Evolutionary conservation across 2,329 filamentous ascomycete species (phyloP), one percentile per base, ranked within the genome.

Genomic region (Penicillium frequentans): DNA sequence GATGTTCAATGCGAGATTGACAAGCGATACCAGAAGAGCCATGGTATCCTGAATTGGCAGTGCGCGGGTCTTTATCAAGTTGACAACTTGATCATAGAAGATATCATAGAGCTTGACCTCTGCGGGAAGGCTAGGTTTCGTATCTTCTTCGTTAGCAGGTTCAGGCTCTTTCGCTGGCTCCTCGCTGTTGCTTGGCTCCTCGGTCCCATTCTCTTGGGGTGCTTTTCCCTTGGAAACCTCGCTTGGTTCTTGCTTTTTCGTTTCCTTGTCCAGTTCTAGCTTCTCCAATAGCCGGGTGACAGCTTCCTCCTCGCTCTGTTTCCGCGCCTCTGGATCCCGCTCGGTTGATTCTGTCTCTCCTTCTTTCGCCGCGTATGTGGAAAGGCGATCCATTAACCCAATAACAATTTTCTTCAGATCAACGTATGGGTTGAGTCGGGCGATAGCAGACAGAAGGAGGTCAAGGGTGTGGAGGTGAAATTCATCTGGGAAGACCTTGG

Each of bases 361-460:
- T 75, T 98, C 93, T 55, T 93, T 85, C 67, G 95, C 89, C n/a
- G 95, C 93, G 74, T 96, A 99, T 54, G 92, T 89, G 7, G 95
- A 97, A 29, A 99, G 78, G 39, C 95, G 87, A 71, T 99, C 93
- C 96, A 99, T 99, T 58, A 99, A 81, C 26, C 93, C 95, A 70
- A 98, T 97, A 10, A 99, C 93, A 56, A 99, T 99, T 47, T 90
- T 90, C 79, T 99, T 99, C 77, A 99, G 88, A 66, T 99, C 96
- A 68, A 99, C 95, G 70, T 98, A 91, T 0, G 93, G 95, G 69
- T 99, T 97, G 37, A 99, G 82, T 56, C 93, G 84, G 14, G 93
- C 91, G 33, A 96, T 96, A 7, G 95, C 95, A 9, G 90, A 95
- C 33, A 99, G 86, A 73, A 99, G 91, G 72, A 97, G 90, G 71